These are phyloP conservation scores for Leccinum fallax DNA, from an alignment of 1,284 basidiomycete genomes.

Conservation along the genomic window DNA sequence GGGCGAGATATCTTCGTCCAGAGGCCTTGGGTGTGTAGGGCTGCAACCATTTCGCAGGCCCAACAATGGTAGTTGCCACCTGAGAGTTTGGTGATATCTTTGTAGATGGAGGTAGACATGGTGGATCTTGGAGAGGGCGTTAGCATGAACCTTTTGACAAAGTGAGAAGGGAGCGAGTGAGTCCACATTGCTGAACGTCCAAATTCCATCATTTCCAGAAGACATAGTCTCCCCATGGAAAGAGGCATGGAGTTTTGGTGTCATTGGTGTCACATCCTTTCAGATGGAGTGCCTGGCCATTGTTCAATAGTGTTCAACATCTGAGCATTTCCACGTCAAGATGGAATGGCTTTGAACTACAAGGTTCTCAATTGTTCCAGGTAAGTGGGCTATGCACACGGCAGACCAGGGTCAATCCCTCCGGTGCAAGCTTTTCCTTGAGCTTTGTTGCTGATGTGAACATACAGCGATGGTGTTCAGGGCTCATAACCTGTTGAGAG, in stretches of 20 bases:
- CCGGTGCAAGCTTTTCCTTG: background rate
- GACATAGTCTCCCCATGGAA: background rate
- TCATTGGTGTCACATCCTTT: too few relatives aligned
- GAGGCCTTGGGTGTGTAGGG: background rate
- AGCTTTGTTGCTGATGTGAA: background rate
- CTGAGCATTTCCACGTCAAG: too few relatives aligned
- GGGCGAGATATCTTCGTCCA: background rate
- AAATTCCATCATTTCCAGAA: background rate
- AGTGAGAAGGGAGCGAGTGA: background rate
- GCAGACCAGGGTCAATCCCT: too few relatives aligned
- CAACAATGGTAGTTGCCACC: background rate
- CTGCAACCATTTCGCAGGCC: background rate
- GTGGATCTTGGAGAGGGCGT: background rate
- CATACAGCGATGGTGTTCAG: background rate
- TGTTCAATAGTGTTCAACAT: too few relatives aligned
- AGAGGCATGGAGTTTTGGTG: too few relatives aligned
- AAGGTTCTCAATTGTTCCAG: background rate
- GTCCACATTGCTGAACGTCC: background rate
- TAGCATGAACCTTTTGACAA: background rate
- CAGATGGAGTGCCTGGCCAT: too few relatives aligned
- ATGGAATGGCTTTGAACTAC: too few relatives aligned
- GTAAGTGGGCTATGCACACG: too few relatives aligned
- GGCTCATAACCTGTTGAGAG: background rate
- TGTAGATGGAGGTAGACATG: background rate
- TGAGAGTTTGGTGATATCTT: background rate